Percentiles rank a stretch among this genome's conserved stretches.
phyloP scores from a whole-genome alignment of 306 rosid genomes.

The Leucaena leucocephala region DNA sequence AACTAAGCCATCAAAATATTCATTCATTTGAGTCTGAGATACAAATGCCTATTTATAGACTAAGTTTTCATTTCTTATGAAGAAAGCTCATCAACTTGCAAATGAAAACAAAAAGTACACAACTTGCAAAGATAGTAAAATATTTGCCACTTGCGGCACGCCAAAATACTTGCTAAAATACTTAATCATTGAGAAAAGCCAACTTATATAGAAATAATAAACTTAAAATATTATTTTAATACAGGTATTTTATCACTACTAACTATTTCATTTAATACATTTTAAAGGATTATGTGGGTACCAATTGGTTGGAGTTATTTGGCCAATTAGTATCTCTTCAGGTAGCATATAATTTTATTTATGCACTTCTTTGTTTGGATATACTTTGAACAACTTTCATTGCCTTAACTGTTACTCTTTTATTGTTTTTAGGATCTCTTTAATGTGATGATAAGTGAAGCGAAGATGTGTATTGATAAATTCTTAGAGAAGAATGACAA shows the following conservation, averaged over 20 bases:
- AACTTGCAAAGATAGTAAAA: too few species aligned
- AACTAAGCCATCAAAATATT: too few species aligned
- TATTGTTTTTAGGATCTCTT: slow-evolving; percentile 71
- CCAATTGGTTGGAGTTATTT: slow-evolving; percentile 88
- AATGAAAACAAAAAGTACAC: too few species aligned
- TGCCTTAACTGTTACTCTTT: slow-evolving; percentile 19
- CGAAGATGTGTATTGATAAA: slow-evolving; percentile 44
- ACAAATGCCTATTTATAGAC: too few species aligned
- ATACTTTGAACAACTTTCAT: slow-evolving; percentile 24
- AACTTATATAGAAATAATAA: too few species aligned
- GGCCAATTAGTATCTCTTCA: slow-evolving; percentile 88
- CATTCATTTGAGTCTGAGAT: too few species aligned
- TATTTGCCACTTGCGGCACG: too few species aligned
- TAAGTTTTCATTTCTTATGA: too few species aligned
- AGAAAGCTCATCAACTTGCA: too few species aligned
- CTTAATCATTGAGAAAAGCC: too few species aligned
- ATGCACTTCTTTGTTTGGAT: slow-evolving; percentile 16
- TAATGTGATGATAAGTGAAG: slow-evolving; percentile 66
- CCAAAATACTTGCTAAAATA: too few species aligned
- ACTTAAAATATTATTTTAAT: too few species aligned
- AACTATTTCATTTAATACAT: slow-evolving; percentile 24
- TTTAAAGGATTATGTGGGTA: slow-evolving; percentile 87
- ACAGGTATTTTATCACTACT: not conserved
- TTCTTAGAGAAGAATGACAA: slow-evolving; percentile 46
- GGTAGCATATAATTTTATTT: slow-evolving; percentile 55